phyloP scores from a whole-genome alignment of 2,329 filamentous ascomycete genomes.

The Bipolaris bicolor region DNA sequence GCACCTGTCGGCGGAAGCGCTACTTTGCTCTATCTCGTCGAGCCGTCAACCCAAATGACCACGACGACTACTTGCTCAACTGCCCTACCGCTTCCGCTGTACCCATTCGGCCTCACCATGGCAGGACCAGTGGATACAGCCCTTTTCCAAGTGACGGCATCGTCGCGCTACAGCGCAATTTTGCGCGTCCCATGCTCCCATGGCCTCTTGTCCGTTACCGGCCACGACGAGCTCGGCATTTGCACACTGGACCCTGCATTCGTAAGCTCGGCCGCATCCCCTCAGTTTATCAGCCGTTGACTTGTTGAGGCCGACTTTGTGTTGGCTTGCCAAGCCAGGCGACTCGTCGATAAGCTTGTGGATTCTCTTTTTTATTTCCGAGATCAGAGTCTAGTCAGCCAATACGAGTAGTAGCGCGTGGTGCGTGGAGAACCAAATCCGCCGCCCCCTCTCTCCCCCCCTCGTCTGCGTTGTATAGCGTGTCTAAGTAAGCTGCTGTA shows the following conservation, averaged over 20 bases:
- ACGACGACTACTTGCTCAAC: too few relatives aligned
- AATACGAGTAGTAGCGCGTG: constrained; percentile 4
- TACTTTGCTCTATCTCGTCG: constrained; percentile 6
- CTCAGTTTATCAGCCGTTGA: constrained; percentile 27
- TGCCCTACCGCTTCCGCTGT: neutral
- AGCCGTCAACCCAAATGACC: neutral
- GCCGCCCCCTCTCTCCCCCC: neutral
- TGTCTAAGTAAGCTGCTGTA: constrained; percentile 4
- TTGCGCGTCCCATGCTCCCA: neutral
- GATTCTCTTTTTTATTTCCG: constrained; percentile 26
- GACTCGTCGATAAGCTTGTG: constrained; percentile 20
- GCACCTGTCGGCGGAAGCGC: constrained; percentile 11
- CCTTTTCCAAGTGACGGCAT: neutral
- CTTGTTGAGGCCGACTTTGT: constrained; percentile 8
- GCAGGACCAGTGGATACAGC: constrained; percentile 1
- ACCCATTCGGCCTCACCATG: neutral
- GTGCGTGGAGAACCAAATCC: constrained; percentile 18
- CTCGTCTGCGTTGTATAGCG: neutral
- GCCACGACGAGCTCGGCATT: neutral
- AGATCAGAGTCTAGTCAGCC: constrained; percentile 9
- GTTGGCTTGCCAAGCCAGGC: constrained; percentile 20
- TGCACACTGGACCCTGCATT: constrained; percentile 29
- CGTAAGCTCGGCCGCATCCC: constrained; percentile 19
- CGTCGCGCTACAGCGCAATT: neutral
- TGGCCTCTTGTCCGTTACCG: neutral